Evolutionary conservation across 805 yeast species (phyloP), one percentile per base, ranked within the genome.

Genomic region (Candida palmyrensis): DNA sequence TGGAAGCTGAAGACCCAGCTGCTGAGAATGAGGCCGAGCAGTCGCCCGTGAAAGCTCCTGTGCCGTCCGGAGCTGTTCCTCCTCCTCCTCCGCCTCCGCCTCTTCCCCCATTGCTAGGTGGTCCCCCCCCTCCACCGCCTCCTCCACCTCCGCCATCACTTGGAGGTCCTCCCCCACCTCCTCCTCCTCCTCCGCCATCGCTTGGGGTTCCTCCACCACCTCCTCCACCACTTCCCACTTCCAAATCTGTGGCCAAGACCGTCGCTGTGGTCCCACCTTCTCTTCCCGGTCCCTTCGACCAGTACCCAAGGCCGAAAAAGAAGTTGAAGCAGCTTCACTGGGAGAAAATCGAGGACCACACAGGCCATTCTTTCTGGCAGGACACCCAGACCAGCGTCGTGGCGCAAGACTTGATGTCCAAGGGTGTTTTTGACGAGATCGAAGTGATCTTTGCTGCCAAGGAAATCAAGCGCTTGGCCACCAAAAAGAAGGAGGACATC

Each of bases 241-340:
- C 23, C 8, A 31, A 31, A 16, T 15, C 18, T 27, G 40, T 3
- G 31, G 22, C 14, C 36, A 27, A 18, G 34, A 25, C 12, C 19
- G 37, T 21, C 48, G 55, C 10, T 33, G 49, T 4, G 39, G 20
- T 21, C 4, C 12, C 33, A 9, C 29, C 41, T 1, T 65, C 51
- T 3, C 32, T 36, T 14, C 48, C 51, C 11, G 37, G 52, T 15
- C 55, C 56, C 18, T 54, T 55, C 25, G 80, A 73, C 25, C 60
- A 60, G 31, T 70, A 71, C 39, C 84, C 83, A 18, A 59, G 76
- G 42, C 77, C 79, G 13, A 68, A 68, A 52, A 68, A 66, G 40
- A 79, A 76, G 53, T 58, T 83, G 59, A 83, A 82, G 49, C 94
- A 83, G 47, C 72, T 83, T 41, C 94, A 83, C 46, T 83, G 92